Conservation (phyloP, 306 rosid genomes). For the Vigna hirtella region DNA sequence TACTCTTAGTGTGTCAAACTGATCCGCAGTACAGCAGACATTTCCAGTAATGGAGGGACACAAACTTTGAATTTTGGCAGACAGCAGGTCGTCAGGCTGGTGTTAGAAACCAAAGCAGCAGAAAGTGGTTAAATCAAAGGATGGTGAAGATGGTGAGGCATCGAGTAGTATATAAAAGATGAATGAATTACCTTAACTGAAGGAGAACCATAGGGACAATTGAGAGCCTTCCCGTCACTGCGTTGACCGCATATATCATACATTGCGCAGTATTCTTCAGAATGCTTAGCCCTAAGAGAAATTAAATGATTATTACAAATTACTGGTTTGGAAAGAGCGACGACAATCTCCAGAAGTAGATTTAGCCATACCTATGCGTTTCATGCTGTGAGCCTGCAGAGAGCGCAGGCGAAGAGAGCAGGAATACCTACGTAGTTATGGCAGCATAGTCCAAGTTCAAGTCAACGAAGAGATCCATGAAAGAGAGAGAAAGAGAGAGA, state of each 20-base stretch:
- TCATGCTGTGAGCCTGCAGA: conserved; percentile 43
- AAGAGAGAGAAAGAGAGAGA: background rate
- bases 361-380: conserved; percentile 47
- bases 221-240: conserved; percentile 85
- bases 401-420: conserved; percentile 55
- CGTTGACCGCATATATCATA: conserved; percentile 90
- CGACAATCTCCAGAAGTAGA: background rate
- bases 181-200: conserved; percentile 68
- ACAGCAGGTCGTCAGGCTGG: conserved; percentile 85
- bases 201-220: conserved; percentile 86
- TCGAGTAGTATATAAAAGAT: background rate
- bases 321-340: background rate
- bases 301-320: background rate
- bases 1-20: conserved; percentile 78
- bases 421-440: conserved; percentile 46
- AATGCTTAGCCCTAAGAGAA: conserved; percentile 65
- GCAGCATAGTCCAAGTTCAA: conserved; percentile 34
- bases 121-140: background rate
- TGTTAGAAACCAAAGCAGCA: conserved; percentile 34
- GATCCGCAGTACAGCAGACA: conserved; percentile 87
- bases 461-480: conserved; percentile 1
- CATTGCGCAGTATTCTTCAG: conserved; percentile 91
- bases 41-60: conserved; percentile 86
- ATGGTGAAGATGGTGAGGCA: background rate
- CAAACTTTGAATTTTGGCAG: conserved; percentile 90